phyloP scores from a whole-genome alignment of 129 eudicot species.

The Oenanthe sinensis region DNA sequence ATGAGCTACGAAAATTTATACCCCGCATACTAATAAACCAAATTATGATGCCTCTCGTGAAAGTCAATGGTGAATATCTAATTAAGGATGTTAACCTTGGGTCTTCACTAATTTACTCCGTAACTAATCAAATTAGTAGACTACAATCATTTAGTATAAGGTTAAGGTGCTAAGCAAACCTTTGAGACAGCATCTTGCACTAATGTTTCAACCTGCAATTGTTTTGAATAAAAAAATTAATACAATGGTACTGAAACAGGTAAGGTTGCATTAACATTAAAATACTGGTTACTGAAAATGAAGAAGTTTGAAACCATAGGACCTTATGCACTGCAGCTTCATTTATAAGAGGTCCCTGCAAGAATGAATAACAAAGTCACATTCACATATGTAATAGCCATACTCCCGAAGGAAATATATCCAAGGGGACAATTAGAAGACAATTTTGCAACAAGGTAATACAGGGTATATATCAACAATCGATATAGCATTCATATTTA shows the following conservation, averaged over 20 bases:
- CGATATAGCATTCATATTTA: neutral
- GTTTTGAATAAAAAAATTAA: neutral
- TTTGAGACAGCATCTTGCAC: slow-evolving; percentile 81
- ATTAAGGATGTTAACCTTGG: neutral
- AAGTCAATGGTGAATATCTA: neutral
- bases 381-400: neutral
- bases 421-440: neutral
- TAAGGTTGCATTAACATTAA: neutral
- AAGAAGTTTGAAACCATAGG: neutral
- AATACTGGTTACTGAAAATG: neutral
- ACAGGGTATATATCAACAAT: neutral
- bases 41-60: neutral
- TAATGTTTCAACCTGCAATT: slow-evolving; percentile 64
- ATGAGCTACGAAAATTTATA: neutral
- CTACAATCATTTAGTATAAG: neutral
- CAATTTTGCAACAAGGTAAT: neutral
- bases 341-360: slow-evolving; percentile 90
- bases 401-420: neutral
- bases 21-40: neutral
- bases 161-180: slow-evolving; percentile 36
- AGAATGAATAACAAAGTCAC: slow-evolving; percentile 10
- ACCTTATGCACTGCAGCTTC: slow-evolving; percentile 92
- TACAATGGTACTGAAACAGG: slow-evolving; percentile 1
- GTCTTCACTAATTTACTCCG: neutral
- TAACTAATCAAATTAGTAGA: neutral